These are phyloP conservation scores for Ceratopteris richardii DNA, from an alignment of 75 land plant genomes.

Conservation along the genomic window DNA sequence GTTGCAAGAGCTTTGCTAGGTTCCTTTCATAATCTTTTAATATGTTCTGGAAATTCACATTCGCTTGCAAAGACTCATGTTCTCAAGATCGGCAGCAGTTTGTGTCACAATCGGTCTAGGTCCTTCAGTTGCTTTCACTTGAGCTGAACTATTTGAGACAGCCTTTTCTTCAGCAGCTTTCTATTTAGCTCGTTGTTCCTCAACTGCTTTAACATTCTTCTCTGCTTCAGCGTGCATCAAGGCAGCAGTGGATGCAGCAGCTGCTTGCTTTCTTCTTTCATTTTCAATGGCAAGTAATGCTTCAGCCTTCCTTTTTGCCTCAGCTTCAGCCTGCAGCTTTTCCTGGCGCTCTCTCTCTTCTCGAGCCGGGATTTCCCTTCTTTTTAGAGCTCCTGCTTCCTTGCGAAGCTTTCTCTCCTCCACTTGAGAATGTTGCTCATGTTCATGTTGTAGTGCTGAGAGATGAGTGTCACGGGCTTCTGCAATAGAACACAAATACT, in stretches of 20 bases:
- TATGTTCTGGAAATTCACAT: conserved; percentile 10
- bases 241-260: too few relatives aligned
- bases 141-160: too few relatives aligned
- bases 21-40: conserved; percentile 18
- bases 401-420: conserved; percentile 33
- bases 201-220: too few relatives aligned
- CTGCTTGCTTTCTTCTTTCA: too few relatives aligned
- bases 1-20: conserved; percentile 21
- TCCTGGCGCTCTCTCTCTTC: conserved; percentile 20
- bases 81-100: conserved; percentile 18
- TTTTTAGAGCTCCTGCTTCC: conserved; percentile 25
- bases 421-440: conserved; percentile 32
- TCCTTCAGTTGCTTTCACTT: too few relatives aligned
- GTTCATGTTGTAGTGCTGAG: conserved; percentile 31
- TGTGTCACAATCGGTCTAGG: conserved; percentile 18
- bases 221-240: too few relatives aligned
- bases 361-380: conserved; percentile 22
- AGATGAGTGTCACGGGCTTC: conserved; percentile 29
- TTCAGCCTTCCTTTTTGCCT: too few relatives aligned
- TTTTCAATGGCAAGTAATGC: too few relatives aligned
- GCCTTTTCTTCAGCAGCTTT: too few relatives aligned
- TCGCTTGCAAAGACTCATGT: conserved; percentile 12
- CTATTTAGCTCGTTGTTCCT: too few relatives aligned
- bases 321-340: conserved; percentile 24
- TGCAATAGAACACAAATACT: too few relatives aligned